Base-by-base conservation (phyloP, 140 eudicot genomes). In the Erigeron philadelphicus region DNA sequence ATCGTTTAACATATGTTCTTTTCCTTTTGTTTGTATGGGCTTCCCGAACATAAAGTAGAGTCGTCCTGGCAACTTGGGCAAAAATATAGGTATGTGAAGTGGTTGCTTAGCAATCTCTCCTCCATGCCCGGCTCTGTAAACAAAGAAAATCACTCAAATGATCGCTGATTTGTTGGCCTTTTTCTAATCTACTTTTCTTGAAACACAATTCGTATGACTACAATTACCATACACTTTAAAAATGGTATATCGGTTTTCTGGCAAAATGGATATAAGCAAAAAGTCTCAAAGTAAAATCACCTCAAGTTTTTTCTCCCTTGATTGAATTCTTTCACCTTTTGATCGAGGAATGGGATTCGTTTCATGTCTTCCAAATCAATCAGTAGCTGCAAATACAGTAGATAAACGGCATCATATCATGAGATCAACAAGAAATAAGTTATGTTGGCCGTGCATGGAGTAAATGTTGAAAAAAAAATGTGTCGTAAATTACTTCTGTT, bases 41-140 rank as follows among this genome's bases (percentile, higher is more conserved):
- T 84, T 92, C 66, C 98, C 95, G 40, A 92, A 92, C 73, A 80
- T 68, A 76, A 68, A 88, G 78, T 92, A 92, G 61, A 92, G 79
- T 11, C 98, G 84, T 12, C 96, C 98, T 0, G 98, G 98, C 21
- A 88, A 17, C 73, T 92, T 88, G 1, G 96, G 98, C 46, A 92
- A 35, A 45, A 84, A 72, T 8, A 88, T 83, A 2, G 95, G 98
- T 13, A 82, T 0, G 75, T 71, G 83, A 19, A 92, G 61, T 15
- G 64, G 66, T 76, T 92, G 92, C 63, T 88, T 86, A 13, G 95
- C 82, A 49, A 88, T 84, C 75, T 90, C 97, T 49, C 96, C 97
- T 13, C 59, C 75, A 78, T 72, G 72, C 12, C 64, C 85, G 44
- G 76, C 81, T 83, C 97, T 91, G 66, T 11, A 9, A 67, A 11